Conservation (phyloP, 2,329 filamentous ascomycete genomes). For the Alternaria sp. region DNA sequence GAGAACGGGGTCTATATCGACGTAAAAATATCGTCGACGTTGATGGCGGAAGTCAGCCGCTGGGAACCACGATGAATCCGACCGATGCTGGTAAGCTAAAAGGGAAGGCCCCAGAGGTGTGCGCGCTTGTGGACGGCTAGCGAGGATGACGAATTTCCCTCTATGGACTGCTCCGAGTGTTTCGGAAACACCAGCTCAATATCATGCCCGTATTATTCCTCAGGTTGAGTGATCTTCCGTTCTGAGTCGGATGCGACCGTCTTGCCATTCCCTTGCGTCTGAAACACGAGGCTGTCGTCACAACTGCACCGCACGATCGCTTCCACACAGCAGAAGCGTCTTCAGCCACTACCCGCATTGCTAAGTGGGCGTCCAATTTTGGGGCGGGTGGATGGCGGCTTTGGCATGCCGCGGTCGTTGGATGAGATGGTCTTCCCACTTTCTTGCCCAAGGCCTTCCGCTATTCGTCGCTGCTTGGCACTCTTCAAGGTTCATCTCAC, state of each 20-base stretch:
- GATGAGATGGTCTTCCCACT: slow-evolving; percentile 3
- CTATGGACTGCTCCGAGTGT: slow-evolving; percentile 1
- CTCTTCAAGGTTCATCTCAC: slow-evolving; percentile 2
- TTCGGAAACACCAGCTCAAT: slow-evolving; percentile 6
- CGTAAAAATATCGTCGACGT: background rate
- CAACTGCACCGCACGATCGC: background rate
- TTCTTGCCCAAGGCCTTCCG: slow-evolving; percentile 17
- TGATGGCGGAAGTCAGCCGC: background rate
- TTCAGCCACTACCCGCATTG: background rate
- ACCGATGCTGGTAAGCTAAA: slow-evolving; percentile 9
- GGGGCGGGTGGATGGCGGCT: slow-evolving; percentile 3
- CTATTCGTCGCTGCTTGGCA: slow-evolving; percentile 13
- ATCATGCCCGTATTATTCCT: background rate
- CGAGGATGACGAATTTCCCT: background rate
- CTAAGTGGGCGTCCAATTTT: slow-evolving; percentile 8
- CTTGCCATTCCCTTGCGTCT: background rate
- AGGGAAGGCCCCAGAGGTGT: background rate
- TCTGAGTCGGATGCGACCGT: background rate
- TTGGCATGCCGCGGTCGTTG: slow-evolving; percentile 6
- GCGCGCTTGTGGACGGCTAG: background rate
- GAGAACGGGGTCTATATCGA: background rate
- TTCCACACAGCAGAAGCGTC: background rate
- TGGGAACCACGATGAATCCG: slow-evolving; percentile 1
- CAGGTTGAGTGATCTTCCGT: background rate
- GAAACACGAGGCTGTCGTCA: background rate